Conservation (phyloP, 2,329 filamentous ascomycete genomes). For the Colletotrichum simmondsii region DNA sequence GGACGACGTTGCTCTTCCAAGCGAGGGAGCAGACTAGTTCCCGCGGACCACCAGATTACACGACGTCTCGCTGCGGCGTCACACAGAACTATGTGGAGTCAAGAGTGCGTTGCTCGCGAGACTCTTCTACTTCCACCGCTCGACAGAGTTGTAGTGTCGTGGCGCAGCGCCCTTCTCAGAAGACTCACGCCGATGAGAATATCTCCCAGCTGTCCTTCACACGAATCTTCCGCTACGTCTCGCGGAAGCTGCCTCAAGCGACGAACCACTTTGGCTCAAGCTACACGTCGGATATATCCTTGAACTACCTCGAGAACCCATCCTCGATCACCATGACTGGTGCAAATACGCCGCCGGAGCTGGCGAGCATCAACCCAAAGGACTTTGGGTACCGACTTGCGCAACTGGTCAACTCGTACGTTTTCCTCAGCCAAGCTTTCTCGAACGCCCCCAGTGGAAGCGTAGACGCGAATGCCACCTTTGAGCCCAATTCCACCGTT, state of each 20-base stretch:
- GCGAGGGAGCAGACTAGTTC: background rate
- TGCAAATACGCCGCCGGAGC: no score
- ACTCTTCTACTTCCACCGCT: background rate
- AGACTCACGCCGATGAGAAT: background rate
- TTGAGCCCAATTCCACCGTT: slow-evolving; percentile 9
- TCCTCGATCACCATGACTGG: background rate
- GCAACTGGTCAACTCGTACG: slow-evolving; percentile 15
- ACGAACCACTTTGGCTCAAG: background rate
- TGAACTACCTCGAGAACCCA: slow-evolving; percentile 16
- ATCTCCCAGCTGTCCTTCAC: slow-evolving; percentile 16
- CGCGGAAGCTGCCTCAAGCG: background rate
- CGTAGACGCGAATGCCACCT: background rate
- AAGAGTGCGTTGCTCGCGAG: slow-evolving; percentile 8
- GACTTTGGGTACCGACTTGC: slow-evolving; percentile 4
- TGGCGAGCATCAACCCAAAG: background rate
- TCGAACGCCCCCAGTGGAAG: background rate
- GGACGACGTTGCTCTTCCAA: slow-evolving; percentile 9
- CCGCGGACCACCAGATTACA: background rate
- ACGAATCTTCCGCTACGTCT: background rate
- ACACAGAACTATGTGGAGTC: slow-evolving; percentile 24
- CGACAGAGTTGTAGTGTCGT: slow-evolving; percentile 6
- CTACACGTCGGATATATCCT: background rate
- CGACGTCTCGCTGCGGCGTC: background rate
- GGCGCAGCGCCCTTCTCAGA: slow-evolving; percentile 4
- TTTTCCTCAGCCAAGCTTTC: slow-evolving; percentile 13